Conservation (phyloP, 306 rosid species). For the Glycine tomentella region DNA sequence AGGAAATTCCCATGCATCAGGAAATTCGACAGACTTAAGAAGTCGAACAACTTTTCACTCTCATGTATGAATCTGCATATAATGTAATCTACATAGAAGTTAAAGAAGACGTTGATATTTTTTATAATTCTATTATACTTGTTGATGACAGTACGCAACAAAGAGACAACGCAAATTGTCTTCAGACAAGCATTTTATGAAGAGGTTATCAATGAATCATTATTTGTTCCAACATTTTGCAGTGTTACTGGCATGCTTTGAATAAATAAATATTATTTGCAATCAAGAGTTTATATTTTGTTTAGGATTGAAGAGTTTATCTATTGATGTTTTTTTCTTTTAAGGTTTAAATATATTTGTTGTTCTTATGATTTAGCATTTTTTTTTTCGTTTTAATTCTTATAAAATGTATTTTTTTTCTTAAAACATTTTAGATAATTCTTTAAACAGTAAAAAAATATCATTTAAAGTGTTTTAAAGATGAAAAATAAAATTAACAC, state of each 20-base stretch:
- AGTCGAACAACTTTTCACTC: conserved; percentile 22
- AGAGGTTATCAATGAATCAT: conserved; percentile 28
- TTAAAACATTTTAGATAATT: no score
- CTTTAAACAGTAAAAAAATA: no score
- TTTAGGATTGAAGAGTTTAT: no score
- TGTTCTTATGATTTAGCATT: no score
- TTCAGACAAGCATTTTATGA: conserved; percentile 1
- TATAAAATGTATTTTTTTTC: no score
- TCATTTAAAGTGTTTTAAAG: no score
- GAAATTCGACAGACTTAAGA: background rate
- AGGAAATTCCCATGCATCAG: conserved; percentile 34
- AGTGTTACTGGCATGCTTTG: background rate
- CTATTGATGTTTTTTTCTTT: no score
- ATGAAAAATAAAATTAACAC: no score
- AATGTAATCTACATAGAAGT: conserved; percentile 16
- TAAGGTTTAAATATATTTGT: no score
- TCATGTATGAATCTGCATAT: conserved; percentile 33
- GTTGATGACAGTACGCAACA: background rate
- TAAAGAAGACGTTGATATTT: conserved; percentile 6
- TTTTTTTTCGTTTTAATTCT: no score
- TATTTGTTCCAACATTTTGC: background rate
- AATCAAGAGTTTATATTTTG: no score
- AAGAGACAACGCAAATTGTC: conserved; percentile 20
- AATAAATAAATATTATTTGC: no score
- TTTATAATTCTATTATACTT: background rate